Evolutionary conservation across 768 basidiomycete species (phyloP).

Genomic region (Chalciporus chontae): DNA sequence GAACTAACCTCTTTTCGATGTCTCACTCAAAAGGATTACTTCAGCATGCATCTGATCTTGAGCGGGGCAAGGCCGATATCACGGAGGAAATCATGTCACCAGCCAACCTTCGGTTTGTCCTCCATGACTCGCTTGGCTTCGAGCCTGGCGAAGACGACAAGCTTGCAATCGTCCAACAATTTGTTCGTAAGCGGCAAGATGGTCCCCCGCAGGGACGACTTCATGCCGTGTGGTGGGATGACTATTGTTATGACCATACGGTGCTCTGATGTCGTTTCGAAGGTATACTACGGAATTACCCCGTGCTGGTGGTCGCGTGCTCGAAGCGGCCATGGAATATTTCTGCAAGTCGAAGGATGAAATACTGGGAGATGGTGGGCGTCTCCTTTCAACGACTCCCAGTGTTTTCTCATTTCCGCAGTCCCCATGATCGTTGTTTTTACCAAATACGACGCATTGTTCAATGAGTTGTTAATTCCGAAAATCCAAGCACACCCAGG

Average conservation of each 20-base stretch:
- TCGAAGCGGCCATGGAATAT: not conserved
- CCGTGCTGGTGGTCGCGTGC: not conserved
- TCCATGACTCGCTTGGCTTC: constrained; percentile 6
- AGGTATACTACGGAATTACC: constrained; percentile 1
- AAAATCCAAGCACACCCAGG: not conserved
- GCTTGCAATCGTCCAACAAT: not conserved
- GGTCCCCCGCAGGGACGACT: not conserved
- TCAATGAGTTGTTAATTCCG: not conserved
- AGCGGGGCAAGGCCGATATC: not conserved
- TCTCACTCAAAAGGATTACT: no score
- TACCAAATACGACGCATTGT: constrained; percentile 7
- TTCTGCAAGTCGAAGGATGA: not conserved
- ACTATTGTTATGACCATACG: not conserved
- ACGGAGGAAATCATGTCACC: not conserved
- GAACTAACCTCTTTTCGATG: no score
- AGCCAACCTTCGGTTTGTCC: constrained; percentile 1
- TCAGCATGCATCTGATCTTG: no score
- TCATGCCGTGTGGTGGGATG: constrained; percentile 4
- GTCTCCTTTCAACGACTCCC: no score
- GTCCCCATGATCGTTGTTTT: constrained; percentile 6
- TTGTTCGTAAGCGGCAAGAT: not conserved
- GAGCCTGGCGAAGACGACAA: not conserved
- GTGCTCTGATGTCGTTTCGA: not conserved
- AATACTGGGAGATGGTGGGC: constrained; percentile 8
- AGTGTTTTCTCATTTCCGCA: not conserved